Evolutionary conservation across 768 basidiomycete species (phyloP).

Genomic region (Sarcodon aspratus): DNA sequence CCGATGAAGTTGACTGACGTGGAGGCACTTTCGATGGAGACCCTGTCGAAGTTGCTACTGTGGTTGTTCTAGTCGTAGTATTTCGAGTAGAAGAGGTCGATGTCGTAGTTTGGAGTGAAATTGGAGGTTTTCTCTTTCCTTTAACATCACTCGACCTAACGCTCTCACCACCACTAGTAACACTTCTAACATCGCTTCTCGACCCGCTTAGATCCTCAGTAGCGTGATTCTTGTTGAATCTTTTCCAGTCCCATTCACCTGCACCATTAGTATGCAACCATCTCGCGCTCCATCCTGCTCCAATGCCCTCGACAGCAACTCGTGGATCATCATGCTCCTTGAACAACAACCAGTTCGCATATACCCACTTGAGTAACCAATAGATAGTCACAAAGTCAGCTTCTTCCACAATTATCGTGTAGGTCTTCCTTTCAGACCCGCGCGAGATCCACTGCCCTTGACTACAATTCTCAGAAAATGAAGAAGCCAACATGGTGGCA

Average conservation of each 20-base stretch:
- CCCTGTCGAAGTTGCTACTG: neutral
- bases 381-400: constrained; percentile 71
- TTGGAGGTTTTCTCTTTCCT: constrained; percentile 4
- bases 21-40: neutral
- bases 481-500: constrained; percentile 58
- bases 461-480: constrained; percentile 46
- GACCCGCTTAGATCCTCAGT: constrained; percentile 14
- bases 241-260: constrained; percentile 65
- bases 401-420: constrained; percentile 65
- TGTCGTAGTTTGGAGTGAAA: neutral
- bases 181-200: constrained; percentile 13
- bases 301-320: constrained; percentile 53
- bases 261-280: constrained; percentile 33
- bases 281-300: constrained; percentile 53
- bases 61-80: neutral
- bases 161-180: constrained; percentile 7
- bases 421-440: constrained; percentile 41
- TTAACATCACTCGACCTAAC: constrained; percentile 8
- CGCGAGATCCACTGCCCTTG: neutral
- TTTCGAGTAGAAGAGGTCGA: constrained; percentile 1
- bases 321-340: constrained; percentile 59
- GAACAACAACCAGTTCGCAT: constrained; percentile 67
- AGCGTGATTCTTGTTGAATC: constrained; percentile 31
- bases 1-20: constrained; percentile 4
- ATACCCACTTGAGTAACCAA: constrained; percentile 70